These are phyloP conservation scores for Xylaria sp. DNA, from an alignment of 2,329 filamentous ascomycete genomes.

Conservation along the genomic window DNA sequence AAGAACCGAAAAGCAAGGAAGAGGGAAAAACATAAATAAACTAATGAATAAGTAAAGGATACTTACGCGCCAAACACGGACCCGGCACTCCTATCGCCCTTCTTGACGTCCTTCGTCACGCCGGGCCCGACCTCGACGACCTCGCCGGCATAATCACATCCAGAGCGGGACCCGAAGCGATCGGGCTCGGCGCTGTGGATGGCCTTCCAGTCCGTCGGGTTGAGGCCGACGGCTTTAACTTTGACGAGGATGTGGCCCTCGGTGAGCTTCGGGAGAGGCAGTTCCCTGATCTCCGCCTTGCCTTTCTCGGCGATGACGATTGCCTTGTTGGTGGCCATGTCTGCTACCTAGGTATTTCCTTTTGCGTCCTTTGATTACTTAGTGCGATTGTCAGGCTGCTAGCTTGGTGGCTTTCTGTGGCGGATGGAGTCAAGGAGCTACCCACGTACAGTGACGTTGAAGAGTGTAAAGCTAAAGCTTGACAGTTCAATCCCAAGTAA, in stretches of 20 bases:
- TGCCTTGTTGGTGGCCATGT: slow-evolving; percentile 31
- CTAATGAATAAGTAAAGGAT: too few relatives aligned
- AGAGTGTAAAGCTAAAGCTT: too few relatives aligned
- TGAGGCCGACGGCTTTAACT: slow-evolving; percentile 43
- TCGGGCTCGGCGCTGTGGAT: slow-evolving; percentile 28
- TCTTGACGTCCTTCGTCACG: slow-evolving; percentile 50
- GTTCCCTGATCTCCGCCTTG: slow-evolving; percentile 34
- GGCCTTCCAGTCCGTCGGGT: slow-evolving; percentile 45
- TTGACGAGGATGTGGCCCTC: slow-evolving; percentile 43
- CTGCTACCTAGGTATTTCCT: too few relatives aligned
- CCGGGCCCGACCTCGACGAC: slow-evolving; percentile 53
- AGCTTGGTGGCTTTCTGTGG: too few relatives aligned
- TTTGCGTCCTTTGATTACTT: background rate
- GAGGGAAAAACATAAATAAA: too few relatives aligned
- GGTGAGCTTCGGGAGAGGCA: slow-evolving; percentile 31
- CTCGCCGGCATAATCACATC: slow-evolving; percentile 55
- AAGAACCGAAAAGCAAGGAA: too few relatives aligned
- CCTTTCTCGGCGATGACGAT: slow-evolving; percentile 29
- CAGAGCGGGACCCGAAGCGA: slow-evolving; percentile 37
- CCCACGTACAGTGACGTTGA: too few relatives aligned
- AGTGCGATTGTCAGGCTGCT: background rate
- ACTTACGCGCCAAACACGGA: slow-evolving; percentile 32
- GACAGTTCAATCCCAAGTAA: too few relatives aligned
- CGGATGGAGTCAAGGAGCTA: background rate
- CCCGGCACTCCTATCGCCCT: slow-evolving; percentile 55